A percentile compares a stretch with the other conserved stretches of the same genome.
phyloP scores from a whole-genome alignment of 1,284 basidiomycete genomes.

The Sparassis latifolia region DNA sequence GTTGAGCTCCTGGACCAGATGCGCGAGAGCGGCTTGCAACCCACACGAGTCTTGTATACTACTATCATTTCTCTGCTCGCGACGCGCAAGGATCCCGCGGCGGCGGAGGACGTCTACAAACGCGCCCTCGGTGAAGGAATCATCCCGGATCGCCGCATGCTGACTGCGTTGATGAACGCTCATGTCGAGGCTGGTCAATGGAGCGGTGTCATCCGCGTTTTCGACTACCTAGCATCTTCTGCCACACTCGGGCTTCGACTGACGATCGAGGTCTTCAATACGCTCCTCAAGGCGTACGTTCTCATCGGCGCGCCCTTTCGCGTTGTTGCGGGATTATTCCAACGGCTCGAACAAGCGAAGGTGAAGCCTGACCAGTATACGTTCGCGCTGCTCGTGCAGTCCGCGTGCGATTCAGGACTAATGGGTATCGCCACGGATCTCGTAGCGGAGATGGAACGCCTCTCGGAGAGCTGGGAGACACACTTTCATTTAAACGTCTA shows the following conservation, averaged over 20 bases:
- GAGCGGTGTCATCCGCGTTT: conserved; percentile 65
- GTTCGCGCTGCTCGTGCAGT: conserved; percentile 78
- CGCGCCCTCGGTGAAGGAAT: conserved; percentile 58
- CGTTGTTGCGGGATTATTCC: conserved; percentile 62
- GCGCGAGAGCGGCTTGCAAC: conserved; percentile 41
- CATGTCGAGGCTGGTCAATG: conserved; percentile 82
- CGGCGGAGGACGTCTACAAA: conserved; percentile 65
- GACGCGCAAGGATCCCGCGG: conserved; percentile 55
- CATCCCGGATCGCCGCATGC: conserved; percentile 56
- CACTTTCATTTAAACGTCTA: conserved; percentile 47
- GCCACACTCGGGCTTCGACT: conserved; percentile 32
- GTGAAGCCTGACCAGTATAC: conserved; percentile 58
- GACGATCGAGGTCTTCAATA: conserved; percentile 64
- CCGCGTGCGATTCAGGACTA: conserved; percentile 72
- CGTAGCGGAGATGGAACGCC: conserved; percentile 59
- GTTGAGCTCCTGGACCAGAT: conserved; percentile 58
- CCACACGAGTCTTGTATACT: conserved; percentile 58
- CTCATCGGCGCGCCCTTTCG: conserved; percentile 73
- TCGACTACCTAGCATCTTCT: conserved; percentile 56
- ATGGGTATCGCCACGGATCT: conserved; percentile 67
- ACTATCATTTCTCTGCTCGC: conserved; percentile 68
- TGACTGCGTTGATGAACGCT: conserved; percentile 76
- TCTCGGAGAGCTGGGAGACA: conserved; percentile 30
- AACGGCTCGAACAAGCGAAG: conserved; percentile 42
- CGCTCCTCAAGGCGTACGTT: conserved; percentile 83